Percentiles rank a stretch among this genome's conserved stretches.
Conservation (phyloP, 495 filamentous ascomycete genomes). For the Penicillium diatomitis region DNA sequence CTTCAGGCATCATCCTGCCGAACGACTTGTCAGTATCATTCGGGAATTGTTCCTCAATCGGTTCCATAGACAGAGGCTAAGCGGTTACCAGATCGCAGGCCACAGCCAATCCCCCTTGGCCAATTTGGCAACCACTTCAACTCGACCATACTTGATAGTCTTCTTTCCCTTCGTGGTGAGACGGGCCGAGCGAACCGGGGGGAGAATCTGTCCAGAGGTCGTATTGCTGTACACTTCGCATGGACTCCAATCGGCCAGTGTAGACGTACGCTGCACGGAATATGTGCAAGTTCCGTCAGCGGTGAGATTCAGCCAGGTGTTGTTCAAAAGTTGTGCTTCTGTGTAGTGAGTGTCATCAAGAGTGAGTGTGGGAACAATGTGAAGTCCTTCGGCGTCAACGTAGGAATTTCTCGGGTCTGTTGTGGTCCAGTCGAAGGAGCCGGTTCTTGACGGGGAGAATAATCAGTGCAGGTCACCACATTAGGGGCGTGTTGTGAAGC, state of each 20-base stretch:
- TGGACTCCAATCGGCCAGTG: slow-evolving; percentile 15
- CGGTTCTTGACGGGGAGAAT: slow-evolving; percentile 55
- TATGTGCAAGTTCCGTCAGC: slow-evolving; percentile 56
- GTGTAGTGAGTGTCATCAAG: slow-evolving; percentile 53
- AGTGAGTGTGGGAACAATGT: slow-evolving; percentile 71
- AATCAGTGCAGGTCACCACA: background rate
- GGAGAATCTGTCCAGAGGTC: slow-evolving; percentile 66
- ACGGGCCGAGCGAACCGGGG: slow-evolving; percentile 69
- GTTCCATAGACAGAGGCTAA: background rate
- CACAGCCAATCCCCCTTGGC: slow-evolving; percentile 79
- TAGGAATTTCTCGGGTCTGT: slow-evolving; percentile 60
- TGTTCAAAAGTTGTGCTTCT: slow-evolving; percentile 3
- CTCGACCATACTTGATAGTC: slow-evolving; percentile 68
- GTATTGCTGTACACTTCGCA: slow-evolving; percentile 59
- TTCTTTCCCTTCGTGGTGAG: slow-evolving; percentile 63
- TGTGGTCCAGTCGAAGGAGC: slow-evolving; percentile 72
- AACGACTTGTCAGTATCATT: background rate
- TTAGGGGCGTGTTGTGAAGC: slow-evolving; percentile 21
- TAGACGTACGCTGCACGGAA: slow-evolving; percentile 15
- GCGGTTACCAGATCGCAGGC: slow-evolving; percentile 66
- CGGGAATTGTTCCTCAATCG: background rate
- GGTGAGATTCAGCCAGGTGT: slow-evolving; percentile 42
- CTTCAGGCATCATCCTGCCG: slow-evolving; percentile 59
- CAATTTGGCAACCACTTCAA: slow-evolving; percentile 69
- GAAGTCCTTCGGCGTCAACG: slow-evolving; percentile 55